phyloP scores from a whole-genome alignment of 73 alveolate genomes.

The Breviolum minutum region DNA sequence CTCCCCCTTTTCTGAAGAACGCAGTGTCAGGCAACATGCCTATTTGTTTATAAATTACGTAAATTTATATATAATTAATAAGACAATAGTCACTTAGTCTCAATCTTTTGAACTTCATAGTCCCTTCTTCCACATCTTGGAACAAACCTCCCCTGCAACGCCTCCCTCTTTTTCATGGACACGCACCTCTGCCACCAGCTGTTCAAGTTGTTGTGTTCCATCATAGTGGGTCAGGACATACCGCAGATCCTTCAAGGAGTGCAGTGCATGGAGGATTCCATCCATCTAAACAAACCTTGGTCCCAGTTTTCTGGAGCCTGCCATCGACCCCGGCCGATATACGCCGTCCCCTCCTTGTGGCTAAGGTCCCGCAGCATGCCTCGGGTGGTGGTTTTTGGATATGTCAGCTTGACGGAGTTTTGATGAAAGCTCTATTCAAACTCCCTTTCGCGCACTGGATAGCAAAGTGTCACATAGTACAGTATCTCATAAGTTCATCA shows the following conservation, averaged over 20 bases:
- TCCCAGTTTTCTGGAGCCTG: too few relatives aligned
- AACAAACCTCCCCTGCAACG: background rate
- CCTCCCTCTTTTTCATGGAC: background rate
- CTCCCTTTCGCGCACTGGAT: background rate
- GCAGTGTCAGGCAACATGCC: background rate
- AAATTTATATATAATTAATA: background rate
- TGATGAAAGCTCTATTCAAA: background rate
- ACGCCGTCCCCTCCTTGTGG: conserved; percentile 29
- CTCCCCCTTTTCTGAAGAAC: background rate
- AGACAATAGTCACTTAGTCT: background rate
- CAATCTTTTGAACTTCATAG: background rate
- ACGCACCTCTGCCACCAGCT: conserved; percentile 30
- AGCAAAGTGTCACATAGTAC: too few relatives aligned
- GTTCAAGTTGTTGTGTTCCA: conserved; percentile 43
- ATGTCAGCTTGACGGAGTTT: background rate
- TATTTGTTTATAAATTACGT: too few relatives aligned
- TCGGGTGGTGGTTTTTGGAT: background rate
- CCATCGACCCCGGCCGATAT: too few relatives aligned
- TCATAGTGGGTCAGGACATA: conserved; percentile 37
- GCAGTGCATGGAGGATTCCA: background rate
- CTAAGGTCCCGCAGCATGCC: conserved; percentile 38
- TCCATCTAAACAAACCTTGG: too few relatives aligned
- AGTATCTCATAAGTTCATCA: too few relatives aligned
- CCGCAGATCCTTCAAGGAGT: conserved; percentile 23
- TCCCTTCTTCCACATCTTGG: background rate